Evolutionary conservation across 75 land plant genomes (phyloP), one percentile per base, ranked within the genome.

Genomic region (Pinus taeda): DNA sequence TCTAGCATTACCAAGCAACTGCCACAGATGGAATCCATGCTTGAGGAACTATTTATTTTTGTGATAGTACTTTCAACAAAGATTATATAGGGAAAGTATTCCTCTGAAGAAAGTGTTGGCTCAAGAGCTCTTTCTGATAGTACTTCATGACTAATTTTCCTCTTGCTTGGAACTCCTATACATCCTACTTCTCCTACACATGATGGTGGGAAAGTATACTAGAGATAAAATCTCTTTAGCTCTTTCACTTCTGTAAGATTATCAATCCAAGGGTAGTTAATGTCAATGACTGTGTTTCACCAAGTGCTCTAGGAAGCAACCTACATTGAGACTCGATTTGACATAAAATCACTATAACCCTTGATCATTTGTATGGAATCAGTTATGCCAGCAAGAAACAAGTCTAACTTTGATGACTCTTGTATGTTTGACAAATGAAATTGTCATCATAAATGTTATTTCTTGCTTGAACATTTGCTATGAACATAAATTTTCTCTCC

Each of bases 1-100:
- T 96, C 98, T 66, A 85, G 83, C 84, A 96, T 83, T 69, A 96
- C 93, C 74, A 96, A 82, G 81, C 91, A 96, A 74, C 93, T 96
- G 17, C 96, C 98, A 84, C 98, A 96, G 21, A 96, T 94, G 36
- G 98, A 91, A 75, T 96, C 98, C 98, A 96, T 93, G 76, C 96
- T 96, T 73, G 98, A 96, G 61, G 98, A 96, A 57, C 98, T 96
- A 82, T 96, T 96, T 86, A 96, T 93, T 85, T 96, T 92, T 22
- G 96, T 96, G 57, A 96, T 91, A 9, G 91, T 91, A 81, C 98
- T 96, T 80, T 96, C 98, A 71, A 93, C 85, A 77, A 93, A 88
- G 64, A 96, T 79, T 59, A 94, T 91, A 71, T 96, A 96, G 13
- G 98, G 98, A 80, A 96, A 96, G 17, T 77, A 83, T 24, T 83